A percentile compares a stretch with the other conserved stretches of the same genome.
These are phyloP conservation scores for Capsicum rhomboideum DNA, from an alignment of 257 asterid species.

Conservation along the genomic window DNA sequence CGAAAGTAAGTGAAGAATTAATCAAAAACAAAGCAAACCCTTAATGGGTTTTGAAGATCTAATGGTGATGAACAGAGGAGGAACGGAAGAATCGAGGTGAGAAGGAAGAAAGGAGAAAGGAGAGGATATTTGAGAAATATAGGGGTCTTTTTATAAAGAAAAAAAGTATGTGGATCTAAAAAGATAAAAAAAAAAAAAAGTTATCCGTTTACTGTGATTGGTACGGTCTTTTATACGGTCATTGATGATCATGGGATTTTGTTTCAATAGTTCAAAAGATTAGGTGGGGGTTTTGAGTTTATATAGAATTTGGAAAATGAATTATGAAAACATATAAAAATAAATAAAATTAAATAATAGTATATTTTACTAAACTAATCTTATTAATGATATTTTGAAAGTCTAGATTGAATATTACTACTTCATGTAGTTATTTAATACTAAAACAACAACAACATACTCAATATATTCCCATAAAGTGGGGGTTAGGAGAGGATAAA, in stretches of 20 bases:
- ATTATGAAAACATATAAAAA: not conserved
- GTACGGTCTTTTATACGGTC: not conserved
- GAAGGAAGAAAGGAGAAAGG: not conserved
- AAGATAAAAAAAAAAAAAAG: not conserved
- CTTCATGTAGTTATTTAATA: too few species aligned
- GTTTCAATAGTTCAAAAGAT: too few species aligned
- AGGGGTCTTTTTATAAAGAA: not conserved
- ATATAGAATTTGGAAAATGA: not conserved
- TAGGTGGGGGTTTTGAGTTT: too few species aligned
- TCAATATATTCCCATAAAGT: too few species aligned
- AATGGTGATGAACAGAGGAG: not conserved
- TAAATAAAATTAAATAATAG: too few species aligned
- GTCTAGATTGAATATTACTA: too few species aligned
- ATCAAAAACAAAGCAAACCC: not conserved
- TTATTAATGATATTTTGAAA: too few species aligned
- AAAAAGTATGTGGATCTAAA: not conserved
- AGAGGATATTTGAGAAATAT: not conserved
- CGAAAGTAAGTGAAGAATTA: not conserved
- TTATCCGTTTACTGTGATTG: not conserved
- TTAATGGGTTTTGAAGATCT: not conserved
- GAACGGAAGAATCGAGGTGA: not conserved
- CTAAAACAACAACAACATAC: too few species aligned
- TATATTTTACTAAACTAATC: too few species aligned
- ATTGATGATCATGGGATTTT: too few species aligned
- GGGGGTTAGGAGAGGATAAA: too few species aligned